Base-by-base conservation (phyloP, 192 early-diverging fungal genomes). In the Mortierella claussenii region DNA sequence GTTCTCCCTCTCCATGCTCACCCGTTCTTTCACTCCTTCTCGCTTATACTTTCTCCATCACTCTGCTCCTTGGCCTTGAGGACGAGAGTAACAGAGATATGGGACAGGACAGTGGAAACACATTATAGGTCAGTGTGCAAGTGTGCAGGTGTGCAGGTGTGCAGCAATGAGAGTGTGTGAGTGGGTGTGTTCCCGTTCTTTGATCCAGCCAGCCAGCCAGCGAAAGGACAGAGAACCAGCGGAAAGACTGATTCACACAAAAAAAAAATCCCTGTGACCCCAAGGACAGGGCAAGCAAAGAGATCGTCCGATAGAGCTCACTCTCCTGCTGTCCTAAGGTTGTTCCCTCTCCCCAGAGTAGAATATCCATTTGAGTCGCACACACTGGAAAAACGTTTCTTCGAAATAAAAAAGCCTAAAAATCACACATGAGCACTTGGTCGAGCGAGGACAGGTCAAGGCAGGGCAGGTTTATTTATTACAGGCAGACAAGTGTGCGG, bases 121-220 rank as follows among this genome's bases (percentile, higher is more conserved):
- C n/a, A n/a, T n/a, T n/a, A n/a, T n/a, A n/a, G n/a, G n/a, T n/a
- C n/a, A n/a, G n/a, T 6, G 48, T 7, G 7, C 27, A 26, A 27
- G 48, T 5, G 26, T 27, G 21, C 2, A 26, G 21, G 48, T 9
- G 15, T 27, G 48, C 21, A 21, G 20, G 48, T 7, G 48, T 23
- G 15, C 6, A 7, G 37, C 8, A 40, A 40, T 10, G 37, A 40
- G 13, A 40, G 37, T 10, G 37, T 40, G 37, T 10, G 37, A 40
- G 37, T 10, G 37, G 13, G 37, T 48, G 54, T 56, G 55, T 44
- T 51, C 51, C 60, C 48, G 34, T 51, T 46, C 33, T 17, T 51
- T 51, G 28, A 23, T 51, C 49, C 49, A 51, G 24, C 17, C 9
- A 17, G 27, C 24, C n/a, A 47, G 45, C n/a, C 11, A n/a, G n/a